Evolutionary conservation across 768 basidiomycete species (phyloP).

Genomic region (Xerocomus brunneocitrinus): DNA sequence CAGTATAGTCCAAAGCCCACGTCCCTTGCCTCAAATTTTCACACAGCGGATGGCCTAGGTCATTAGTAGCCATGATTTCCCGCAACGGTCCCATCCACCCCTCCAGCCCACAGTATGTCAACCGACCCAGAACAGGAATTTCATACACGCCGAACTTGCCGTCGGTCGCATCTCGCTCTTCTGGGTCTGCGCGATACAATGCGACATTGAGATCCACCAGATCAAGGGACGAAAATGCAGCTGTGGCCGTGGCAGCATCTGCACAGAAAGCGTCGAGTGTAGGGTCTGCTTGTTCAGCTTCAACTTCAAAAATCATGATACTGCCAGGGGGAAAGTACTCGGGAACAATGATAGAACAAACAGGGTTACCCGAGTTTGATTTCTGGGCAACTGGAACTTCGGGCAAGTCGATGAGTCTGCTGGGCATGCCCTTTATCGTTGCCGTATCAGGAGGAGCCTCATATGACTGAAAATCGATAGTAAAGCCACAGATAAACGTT

Average conservation of each 20-base stretch:
- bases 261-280: conserved; percentile 71
- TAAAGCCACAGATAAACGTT: conserved; percentile 77
- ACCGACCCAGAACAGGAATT: conserved; percentile 65
- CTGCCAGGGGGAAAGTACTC: conserved; percentile 94
- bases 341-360: conserved; percentile 77
- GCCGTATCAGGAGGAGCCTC: conserved; percentile 45
- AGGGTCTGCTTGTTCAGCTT: conserved; percentile 67
- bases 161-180: conserved; percentile 84
- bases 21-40: conserved; percentile 80
- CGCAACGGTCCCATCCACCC: conserved; percentile 94
- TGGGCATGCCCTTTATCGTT: conserved; percentile 67
- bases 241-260: conserved; percentile 64
- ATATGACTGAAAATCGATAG: conserved; percentile 63
- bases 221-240: conserved; percentile 67
- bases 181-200: conserved; percentile 83
- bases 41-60: conserved; percentile 90
- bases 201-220: conserved; percentile 86
- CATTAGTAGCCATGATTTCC: conserved; percentile 83
- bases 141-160: conserved; percentile 82
- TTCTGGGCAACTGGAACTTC: conserved; percentile 57
- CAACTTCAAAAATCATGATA: conserved; percentile 88
- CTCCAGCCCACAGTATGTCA: conserved; percentile 91
- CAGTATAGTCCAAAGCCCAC: conserved; percentile 91
- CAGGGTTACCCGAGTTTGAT: conserved; percentile 62
- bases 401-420: conserved; percentile 60